Evolutionary conservation across 1,284 basidiomycete genomes (phyloP).

Genomic region (Wolfiporia cocos): DNA sequence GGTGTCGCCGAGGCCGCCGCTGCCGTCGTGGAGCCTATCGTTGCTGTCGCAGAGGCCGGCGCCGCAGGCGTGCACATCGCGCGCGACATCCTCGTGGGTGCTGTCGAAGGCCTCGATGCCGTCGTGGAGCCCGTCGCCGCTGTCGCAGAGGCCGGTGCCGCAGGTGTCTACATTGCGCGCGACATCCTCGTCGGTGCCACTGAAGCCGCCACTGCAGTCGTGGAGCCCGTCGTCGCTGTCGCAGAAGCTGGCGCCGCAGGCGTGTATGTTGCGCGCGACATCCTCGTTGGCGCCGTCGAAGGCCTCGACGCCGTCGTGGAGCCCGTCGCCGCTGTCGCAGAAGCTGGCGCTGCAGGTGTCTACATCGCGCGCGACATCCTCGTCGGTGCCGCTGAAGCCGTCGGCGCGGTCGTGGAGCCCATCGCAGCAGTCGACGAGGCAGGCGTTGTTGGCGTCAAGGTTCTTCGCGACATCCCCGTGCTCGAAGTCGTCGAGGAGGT

Average conservation of each 20-base stretch:
- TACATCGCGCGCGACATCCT: background rate
- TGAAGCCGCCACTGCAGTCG: slow-evolving; percentile 1
- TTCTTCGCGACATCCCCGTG: background rate
- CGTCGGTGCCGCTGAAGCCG: background rate
- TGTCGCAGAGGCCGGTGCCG: background rate
- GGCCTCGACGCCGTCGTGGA: background rate
- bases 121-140: background rate
- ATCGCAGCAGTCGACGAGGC: slow-evolving; percentile 3
- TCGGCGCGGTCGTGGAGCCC: background rate
- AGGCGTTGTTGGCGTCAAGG: background rate
- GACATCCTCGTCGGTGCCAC: background rate
- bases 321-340: background rate
- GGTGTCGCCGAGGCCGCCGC: background rate
- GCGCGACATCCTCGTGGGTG: slow-evolving; percentile 1
- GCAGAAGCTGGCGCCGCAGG: background rate
- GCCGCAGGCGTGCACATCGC: background rate
- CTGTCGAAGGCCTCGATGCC: background rate
- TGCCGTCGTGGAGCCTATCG: background rate
- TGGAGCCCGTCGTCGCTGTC: background rate
- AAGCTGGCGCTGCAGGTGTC: background rate
- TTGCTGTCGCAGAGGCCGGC: background rate
- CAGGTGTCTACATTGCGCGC: slow-evolving; percentile 1
- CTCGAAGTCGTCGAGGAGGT: background rate
- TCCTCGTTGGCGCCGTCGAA: slow-evolving; percentile 1
- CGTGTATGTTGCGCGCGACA: slow-evolving; percentile 1